Base-by-base conservation (phyloP, 805 yeast species). In the Candida qinlingensis region DNA sequence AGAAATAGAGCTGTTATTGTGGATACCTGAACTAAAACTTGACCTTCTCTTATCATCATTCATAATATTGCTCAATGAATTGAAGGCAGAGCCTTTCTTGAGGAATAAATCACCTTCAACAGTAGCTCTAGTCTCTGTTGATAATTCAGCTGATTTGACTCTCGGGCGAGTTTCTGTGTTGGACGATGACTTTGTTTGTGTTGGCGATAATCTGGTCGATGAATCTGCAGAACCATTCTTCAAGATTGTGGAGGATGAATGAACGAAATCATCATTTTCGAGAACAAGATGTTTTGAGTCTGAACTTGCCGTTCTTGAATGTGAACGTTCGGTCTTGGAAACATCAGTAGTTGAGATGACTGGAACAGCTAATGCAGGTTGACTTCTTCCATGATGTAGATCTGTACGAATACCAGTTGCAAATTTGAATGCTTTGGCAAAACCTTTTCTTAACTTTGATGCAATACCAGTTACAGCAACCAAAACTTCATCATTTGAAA, bases 381-480 rank as follows among this genome's bases (percentile, higher is more conserved):
- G 42, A 35, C 9, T 39, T 41, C n/a, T 29, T 12, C 27, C 6
- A 13, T 7, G 41, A 37, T 4, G 28, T 13, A 7, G 26, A 1
- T 28, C 45, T 10, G 28, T 31, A 26, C 37, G 44, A 12, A 52
- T 34, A 2, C 63, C 60, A 9, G 52, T 41, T 5, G 64, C 60
- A 41, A 60, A 52, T 40, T 58, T 55, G 48, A 62, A 44, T 5
- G 65, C 65, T 40, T 54, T 59, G 6, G 57, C 63, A 37, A 61
- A 49, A 3, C 63, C 56, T 37, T 55, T 55, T 8, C 53, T 79
- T 39, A 88, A 72, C 47, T 83, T 73, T 44, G 80, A 76, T 7
- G 90, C 91, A 43, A 89, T 75, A n/a, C 96, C 96, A 35, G 83
- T 76, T 4, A 89, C 89, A 1, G 96, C 96, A 52, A 80, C 77